These are phyloP conservation scores for Waltergamsia citrina DNA, from an alignment of 2,329 filamentous ascomycete species.

Conservation along the genomic window DNA sequence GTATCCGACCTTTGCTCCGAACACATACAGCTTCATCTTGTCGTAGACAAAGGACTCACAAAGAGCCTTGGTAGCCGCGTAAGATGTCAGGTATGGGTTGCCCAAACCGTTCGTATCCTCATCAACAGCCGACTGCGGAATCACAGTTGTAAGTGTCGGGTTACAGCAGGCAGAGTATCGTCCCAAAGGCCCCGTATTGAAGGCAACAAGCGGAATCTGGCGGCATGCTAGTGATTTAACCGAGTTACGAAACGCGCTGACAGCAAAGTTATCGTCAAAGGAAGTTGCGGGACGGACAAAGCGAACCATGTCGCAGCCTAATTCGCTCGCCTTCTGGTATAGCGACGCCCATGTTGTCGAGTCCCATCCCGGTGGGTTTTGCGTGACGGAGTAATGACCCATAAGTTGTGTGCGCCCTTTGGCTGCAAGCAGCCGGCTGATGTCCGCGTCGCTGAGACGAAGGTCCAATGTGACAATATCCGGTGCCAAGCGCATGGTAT, in stretches of 20 bases:
- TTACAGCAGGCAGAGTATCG: slow-evolving; percentile 45
- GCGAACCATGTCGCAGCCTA: slow-evolving; percentile 56
- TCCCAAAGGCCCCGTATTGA: slow-evolving; percentile 55
- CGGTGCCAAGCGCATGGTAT: slow-evolving; percentile 35
- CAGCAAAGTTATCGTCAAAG: slow-evolving; percentile 54
- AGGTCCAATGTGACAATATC: slow-evolving; percentile 57
- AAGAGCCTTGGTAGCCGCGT: slow-evolving; percentile 54
- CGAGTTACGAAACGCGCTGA: slow-evolving; percentile 43
- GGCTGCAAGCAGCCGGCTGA: slow-evolving; percentile 37
- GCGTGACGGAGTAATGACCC: slow-evolving; percentile 37
- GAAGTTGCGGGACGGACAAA: slow-evolving; percentile 46
- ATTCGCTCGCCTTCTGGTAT: slow-evolving; percentile 46
- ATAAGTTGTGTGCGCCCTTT: slow-evolving; percentile 53
- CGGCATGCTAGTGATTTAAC: slow-evolving; percentile 29
- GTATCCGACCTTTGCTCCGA: slow-evolving; percentile 63
- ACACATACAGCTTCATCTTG: slow-evolving; percentile 54
- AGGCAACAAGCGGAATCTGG: slow-evolving; percentile 47
- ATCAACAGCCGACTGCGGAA: slow-evolving; percentile 10
- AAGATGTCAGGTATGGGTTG: slow-evolving; percentile 39
- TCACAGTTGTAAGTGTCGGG: slow-evolving; percentile 20
- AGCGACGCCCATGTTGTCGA: slow-evolving; percentile 42
- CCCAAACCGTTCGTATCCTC: slow-evolving; percentile 10
- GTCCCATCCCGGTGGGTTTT: slow-evolving; percentile 42
- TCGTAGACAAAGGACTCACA: slow-evolving; percentile 60
- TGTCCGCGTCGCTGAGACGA: slow-evolving; percentile 38